Base-by-base conservation (phyloP, 805 yeast species). In the Zygotorulaspora chibaensis region DNA sequence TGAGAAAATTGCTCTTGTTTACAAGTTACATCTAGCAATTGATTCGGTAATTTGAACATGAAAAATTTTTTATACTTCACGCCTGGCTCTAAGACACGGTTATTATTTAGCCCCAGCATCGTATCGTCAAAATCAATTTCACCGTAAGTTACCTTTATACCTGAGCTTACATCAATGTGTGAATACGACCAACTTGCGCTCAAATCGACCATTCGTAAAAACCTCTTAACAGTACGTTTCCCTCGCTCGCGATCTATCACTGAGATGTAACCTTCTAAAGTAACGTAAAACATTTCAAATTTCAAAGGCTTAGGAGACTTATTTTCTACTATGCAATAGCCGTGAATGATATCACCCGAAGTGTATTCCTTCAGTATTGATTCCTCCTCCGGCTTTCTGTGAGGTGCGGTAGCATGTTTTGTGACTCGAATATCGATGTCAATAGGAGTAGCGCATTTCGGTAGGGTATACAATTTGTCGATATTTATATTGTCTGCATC, bases 261-360 rank as follows among this genome's bases (percentile, higher is more conserved):
- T 2, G 70, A 59, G 1, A 60, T 58, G 13, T 57, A 49, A 3
- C 79, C 79, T 59, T 76, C 78, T 35, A 75, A 55, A 3, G 78
- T 71, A 2, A 75, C 78, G 41, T 54, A 77, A 56, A 83, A 76
- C 80, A 79, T 79, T 53, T 82, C 84, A 56, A 82, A 84, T 2
- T 76, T 75, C 16, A 83, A 62, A 1, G 74, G 75, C 10, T 62
- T 59, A 10, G 68, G 58, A 3, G 80, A 70, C 11, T 64, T 69
- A 55, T 80, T 80, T 37, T 74, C 67, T 25, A 80, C 69, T 7
- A 71, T 58, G 44, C 79, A 72, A 53, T 74, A 78, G 0, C 91
- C 91, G 55, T 77, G 74, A 11, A 84, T 69, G 16, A 71, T 70
- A 57, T 83, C 89, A n/a, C 87, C 87, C 10, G 83, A 81, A 15